These are phyloP conservation scores for Schizonepeta tenuifolia DNA, from an alignment of 257 asterid species.

Conservation along the genomic window DNA sequence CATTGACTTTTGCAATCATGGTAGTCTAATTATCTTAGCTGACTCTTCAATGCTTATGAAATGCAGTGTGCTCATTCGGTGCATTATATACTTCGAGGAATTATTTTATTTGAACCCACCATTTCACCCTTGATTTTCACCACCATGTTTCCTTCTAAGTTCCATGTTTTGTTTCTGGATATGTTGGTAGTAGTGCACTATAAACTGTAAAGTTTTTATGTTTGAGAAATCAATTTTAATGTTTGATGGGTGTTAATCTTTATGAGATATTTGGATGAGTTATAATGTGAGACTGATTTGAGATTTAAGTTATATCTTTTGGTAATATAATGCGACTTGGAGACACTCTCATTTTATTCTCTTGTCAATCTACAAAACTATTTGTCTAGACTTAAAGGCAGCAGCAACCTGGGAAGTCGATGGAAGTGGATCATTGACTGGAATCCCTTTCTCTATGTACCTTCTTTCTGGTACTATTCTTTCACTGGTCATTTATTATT, in stretches of 20 bases:
- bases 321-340: conserved; percentile 14
- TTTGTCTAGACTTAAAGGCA: conserved; percentile 63
- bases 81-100: neutral
- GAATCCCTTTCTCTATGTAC: conserved; percentile 80
- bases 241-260: neutral
- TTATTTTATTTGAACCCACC: neutral
- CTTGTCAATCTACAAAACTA: conserved; percentile 29
- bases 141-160: neutral
- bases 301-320: neutral
- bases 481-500: conserved; percentile 21
- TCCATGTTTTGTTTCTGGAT: neutral
- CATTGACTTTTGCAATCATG: conserved; percentile 98
- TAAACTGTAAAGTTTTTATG: neutral
- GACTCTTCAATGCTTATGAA: conserved; percentile 1
- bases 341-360: conserved; percentile 19
- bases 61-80: conserved; percentile 11
- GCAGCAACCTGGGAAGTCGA: conserved; percentile 94
- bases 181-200: conserved; percentile 3
- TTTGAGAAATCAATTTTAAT: neutral
- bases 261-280: neutral
- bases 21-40: conserved; percentile 43
- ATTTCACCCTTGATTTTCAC: neutral
- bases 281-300: conserved; percentile 3
- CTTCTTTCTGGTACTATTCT: conserved; percentile 72
- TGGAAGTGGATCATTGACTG: conserved; percentile 69